Evolutionary conservation across 164 flowering plant species (phyloP).

Genomic region (Vitis cinerea): DNA sequence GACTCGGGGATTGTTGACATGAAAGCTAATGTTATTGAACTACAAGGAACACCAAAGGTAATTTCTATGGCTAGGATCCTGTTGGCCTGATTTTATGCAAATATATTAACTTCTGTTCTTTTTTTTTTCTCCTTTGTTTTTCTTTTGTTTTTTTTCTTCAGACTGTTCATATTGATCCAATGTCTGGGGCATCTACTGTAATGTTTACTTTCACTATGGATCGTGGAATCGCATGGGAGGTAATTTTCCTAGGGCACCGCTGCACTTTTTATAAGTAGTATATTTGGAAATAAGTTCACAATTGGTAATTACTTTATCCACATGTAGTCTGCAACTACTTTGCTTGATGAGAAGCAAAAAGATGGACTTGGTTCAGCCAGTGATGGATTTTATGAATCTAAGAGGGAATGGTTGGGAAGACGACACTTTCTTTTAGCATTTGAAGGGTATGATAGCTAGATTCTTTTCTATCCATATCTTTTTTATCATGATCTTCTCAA

Average conservation of each 20-base stretch:
- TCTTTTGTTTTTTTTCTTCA: constrained; percentile 29
- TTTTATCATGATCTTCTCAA: not conserved
- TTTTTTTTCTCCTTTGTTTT: not conserved
- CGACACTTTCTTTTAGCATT: constrained; percentile 82
- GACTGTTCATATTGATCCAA: constrained; percentile 85
- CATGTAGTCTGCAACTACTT: constrained; percentile 60
- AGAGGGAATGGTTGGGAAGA: constrained; percentile 94
- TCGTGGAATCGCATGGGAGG: constrained; percentile 96
- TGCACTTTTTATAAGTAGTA: too few relatives aligned
- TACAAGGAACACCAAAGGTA: constrained; percentile 85
- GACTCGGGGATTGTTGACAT: constrained; percentile 96
- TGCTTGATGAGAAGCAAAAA: constrained; percentile 74
- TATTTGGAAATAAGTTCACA: too few relatives aligned
- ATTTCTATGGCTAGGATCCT: constrained; percentile 4
- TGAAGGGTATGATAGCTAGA: constrained; percentile 61
- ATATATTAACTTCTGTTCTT: constrained; percentile 13
- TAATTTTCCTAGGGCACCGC: constrained; percentile 17
- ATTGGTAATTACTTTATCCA: constrained; percentile 1
- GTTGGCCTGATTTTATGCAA: constrained; percentile 1
- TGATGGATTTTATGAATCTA: constrained; percentile 94
- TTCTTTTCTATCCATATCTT: not conserved
- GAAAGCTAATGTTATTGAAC: constrained; percentile 70
- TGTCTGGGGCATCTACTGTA: constrained; percentile 90
- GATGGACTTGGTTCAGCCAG: constrained; percentile 52
- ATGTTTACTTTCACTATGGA: constrained; percentile 84